These are phyloP conservation scores for Actinidia polygama DNA, from an alignment of 179 eudicot genomes.

Conservation along the genomic window DNA sequence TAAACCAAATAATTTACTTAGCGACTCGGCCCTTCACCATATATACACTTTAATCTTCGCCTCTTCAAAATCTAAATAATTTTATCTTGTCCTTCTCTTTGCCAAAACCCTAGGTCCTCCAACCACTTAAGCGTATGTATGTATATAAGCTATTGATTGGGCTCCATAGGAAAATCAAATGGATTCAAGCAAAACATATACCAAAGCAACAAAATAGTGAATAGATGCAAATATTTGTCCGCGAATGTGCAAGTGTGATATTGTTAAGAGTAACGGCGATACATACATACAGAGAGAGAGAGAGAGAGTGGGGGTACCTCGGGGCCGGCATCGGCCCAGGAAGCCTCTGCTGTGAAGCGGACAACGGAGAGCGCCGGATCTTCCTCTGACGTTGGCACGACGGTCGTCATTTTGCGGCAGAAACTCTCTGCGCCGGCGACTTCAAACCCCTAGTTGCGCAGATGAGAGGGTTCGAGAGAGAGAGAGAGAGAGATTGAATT, in stretches of 20 bases:
- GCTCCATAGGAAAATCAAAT: too few relatives aligned
- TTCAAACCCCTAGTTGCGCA: conserved; percentile 12
- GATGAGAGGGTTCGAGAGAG: background rate
- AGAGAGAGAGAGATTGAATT: background rate
- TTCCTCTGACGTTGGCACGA: conserved; percentile 85
- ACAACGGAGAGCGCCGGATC: conserved; percentile 85
- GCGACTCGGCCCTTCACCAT: too few relatives aligned
- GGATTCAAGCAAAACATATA: background rate
- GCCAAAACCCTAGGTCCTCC: too few relatives aligned
- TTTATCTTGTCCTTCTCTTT: too few relatives aligned
- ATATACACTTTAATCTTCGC: too few relatives aligned
- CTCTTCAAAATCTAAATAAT: too few relatives aligned
- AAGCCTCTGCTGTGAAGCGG: conserved; percentile 73
- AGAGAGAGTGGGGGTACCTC: conserved; percentile 44
- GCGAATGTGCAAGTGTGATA: background rate
- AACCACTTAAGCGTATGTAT: too few relatives aligned
- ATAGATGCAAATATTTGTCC: background rate
- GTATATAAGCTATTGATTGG: too few relatives aligned
- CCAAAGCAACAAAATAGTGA: background rate
- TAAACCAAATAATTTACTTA: too few relatives aligned
- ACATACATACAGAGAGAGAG: background rate
- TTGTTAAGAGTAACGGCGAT: background rate
- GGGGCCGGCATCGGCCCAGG: conserved; percentile 94
- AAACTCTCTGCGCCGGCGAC: conserved; percentile 19
- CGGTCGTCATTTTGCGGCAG: conserved; percentile 58